Evolutionary conservation across 2,329 filamentous ascomycete species (phyloP), one percentile per base, ranked within the genome.

Genomic region (Aspergillus sclerotialis): DNA sequence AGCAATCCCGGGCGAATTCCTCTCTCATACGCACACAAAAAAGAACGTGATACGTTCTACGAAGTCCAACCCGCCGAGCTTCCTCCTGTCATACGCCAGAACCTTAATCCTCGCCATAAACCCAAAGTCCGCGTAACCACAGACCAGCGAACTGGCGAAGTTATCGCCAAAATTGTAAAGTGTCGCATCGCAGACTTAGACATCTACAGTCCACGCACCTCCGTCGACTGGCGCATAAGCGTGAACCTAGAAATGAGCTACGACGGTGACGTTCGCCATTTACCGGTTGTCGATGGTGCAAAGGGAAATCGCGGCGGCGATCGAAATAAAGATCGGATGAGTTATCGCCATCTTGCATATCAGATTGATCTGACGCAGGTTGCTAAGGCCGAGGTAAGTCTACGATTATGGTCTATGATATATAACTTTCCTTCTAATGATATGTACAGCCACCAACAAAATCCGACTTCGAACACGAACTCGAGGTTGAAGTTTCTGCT

Each of bases 291-390:
- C 15, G 60, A 59, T 24, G 49, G 51, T 9, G 44, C 44, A 4
- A 46, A 50, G 7, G 65, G 64, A 4, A 57, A 56, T 23, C 64
- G 60, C 28, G 63, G 49, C 10, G 55, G 42, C 30, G 80, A 86
- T 50, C 78, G 89, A 5, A 80, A 78, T 48, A 98, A 98, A 61
- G 89, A 98, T 60, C 78, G 92, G 12, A 69, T 98, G 56, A 93
- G 85, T 55, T 98, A 98, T 63, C 80, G 74, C 7, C 93, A 96
- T 57, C 74, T 88, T 26, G 79, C 78, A 35, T 95, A 93, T 56
- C 85, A 92, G 56, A 75, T 98, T 48, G 92, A 98, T 61, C 68
- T 98, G 32, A 98, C 92, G 0, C 89, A 95, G 58, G 92, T 98
- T 27, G 83, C 79, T 8, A 72, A 56, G 28, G 53, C 61, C 21